Conservation (phyloP, 164 flowering plant species). For the Kalanchoe fedtschenkoi region DNA sequence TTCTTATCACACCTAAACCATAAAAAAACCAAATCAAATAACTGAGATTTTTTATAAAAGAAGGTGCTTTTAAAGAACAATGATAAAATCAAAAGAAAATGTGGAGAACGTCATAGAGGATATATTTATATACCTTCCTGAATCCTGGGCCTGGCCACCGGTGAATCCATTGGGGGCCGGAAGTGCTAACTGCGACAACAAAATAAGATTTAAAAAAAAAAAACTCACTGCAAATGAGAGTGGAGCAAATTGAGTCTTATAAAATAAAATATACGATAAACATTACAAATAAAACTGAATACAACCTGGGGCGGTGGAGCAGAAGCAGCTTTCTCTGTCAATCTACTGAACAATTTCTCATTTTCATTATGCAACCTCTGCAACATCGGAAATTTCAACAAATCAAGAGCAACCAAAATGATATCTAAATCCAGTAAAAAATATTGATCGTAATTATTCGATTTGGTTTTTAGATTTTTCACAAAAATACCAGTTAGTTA, state of each 20-base stretch:
- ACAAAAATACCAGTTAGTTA: too few species aligned
- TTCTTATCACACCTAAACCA: slow-evolving; percentile 31
- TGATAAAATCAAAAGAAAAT: neutral
- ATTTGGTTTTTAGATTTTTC: too few species aligned
- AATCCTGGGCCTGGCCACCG: neutral
- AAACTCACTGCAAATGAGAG: neutral
- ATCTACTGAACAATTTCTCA: slow-evolving; percentile 81
- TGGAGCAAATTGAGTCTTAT: neutral
- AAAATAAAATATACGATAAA: neutral
- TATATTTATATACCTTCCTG: slow-evolving; percentile 1
- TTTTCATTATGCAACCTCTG: slow-evolving; percentile 98
- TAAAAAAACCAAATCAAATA: neutral
- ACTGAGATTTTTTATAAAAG: neutral
- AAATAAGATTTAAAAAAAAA: neutral
- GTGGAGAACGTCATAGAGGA: too few species aligned
- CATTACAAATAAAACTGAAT: neutral
- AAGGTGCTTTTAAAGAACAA: neutral
- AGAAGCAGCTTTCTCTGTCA: slow-evolving; percentile 69
- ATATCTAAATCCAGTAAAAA: neutral
- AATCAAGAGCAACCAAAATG: neutral
- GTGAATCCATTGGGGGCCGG: neutral
- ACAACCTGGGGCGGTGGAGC: slow-evolving; percentile 63
- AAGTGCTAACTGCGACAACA: slow-evolving; percentile 2
- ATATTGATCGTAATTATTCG: too few species aligned
- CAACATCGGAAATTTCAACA: slow-evolving; percentile 3